Conservation (phyloP, 2,329 filamentous ascomycete species). For the Calonectria leucothoes region DNA sequence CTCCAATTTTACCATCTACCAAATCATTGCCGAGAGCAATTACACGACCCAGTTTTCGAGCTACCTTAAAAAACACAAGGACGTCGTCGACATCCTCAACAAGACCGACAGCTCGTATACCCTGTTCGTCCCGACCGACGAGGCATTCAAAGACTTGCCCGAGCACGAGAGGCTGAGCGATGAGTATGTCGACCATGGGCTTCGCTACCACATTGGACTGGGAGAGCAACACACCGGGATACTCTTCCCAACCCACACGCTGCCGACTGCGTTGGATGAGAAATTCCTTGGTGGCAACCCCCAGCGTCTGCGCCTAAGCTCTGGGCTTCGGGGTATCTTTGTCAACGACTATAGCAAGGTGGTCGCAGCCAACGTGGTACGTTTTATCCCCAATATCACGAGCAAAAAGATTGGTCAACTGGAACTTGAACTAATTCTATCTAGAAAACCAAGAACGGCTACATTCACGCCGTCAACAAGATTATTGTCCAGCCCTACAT, state of each 20-base stretch:
- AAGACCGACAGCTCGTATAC: constrained; percentile 81
- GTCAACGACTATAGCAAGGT: constrained; percentile 84
- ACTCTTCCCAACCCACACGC: constrained; percentile 77
- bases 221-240: constrained; percentile 74
- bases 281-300: constrained; percentile 70
- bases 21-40: constrained; percentile 81
- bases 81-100: constrained; percentile 80
- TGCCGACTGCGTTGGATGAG: constrained; percentile 75
- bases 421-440: background rate
- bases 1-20: constrained; percentile 80
- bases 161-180: constrained; percentile 71
- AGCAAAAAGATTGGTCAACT: too few species aligned
- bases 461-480: constrained; percentile 81
- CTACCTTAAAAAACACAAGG: constrained; percentile 78
- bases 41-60: constrained; percentile 82
- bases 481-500: constrained; percentile 82
- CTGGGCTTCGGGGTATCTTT: constrained; percentile 71
- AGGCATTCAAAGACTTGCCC: constrained; percentile 76
- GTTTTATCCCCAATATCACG: constrained; percentile 40
- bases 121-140: constrained; percentile 82
- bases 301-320: constrained; percentile 78
- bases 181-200: constrained; percentile 74
- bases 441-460: constrained; percentile 79
- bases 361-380: constrained; percentile 76
- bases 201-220: constrained; percentile 81